A percentile compares a stretch with the other conserved stretches of the same genome.
Evolutionary conservation across 1,284 basidiomycete genomes (phyloP).

Genomic region (Vanrija sp.): DNA sequence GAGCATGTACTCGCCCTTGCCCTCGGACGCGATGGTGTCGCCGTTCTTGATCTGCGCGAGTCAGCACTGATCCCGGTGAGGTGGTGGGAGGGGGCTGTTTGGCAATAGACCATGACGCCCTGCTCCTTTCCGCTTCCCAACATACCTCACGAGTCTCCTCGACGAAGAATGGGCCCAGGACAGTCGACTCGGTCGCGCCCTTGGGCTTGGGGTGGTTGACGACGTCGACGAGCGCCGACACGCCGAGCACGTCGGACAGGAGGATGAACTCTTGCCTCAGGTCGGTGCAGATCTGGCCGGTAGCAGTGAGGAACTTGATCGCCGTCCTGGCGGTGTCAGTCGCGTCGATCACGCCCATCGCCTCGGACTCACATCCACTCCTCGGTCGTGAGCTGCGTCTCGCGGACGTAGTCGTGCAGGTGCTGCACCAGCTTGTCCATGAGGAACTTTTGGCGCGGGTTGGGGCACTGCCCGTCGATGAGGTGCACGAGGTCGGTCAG

Average conservation of each 20-base stretch:
- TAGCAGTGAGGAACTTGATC: slow-evolving; percentile 69
- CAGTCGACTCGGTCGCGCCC: slow-evolving; percentile 66
- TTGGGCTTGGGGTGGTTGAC: slow-evolving; percentile 64
- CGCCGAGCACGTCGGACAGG: slow-evolving; percentile 71
- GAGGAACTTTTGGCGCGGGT: slow-evolving; percentile 55
- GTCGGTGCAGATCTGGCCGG: slow-evolving; percentile 67
- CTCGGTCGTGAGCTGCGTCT: slow-evolving; percentile 69
- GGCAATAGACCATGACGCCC: slow-evolving; percentile 55
- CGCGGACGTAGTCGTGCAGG: slow-evolving; percentile 66
- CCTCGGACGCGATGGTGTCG: slow-evolving; percentile 68
- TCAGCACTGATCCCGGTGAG: background rate
- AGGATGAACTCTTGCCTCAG: slow-evolving; percentile 79
- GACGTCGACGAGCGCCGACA: slow-evolving; percentile 71
- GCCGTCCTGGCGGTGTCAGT: slow-evolving; percentile 46
- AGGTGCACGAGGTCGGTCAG: slow-evolving; percentile 59
- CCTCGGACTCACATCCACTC: slow-evolving; percentile 65
- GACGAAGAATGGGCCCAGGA: slow-evolving; percentile 80
- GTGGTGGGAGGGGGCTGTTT: slow-evolving; percentile 27
- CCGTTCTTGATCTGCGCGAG: slow-evolving; percentile 53
- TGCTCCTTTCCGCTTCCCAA: no score
- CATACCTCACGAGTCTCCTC: slow-evolving; percentile 58
- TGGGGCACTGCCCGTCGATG: slow-evolving; percentile 51
- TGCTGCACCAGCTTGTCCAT: slow-evolving; percentile 58
- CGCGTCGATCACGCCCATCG: background rate
- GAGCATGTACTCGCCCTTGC: slow-evolving; percentile 75